Base-by-base conservation (phyloP, 192 early-diverging fungal species). In the Neocallimastix lanati region DNA sequence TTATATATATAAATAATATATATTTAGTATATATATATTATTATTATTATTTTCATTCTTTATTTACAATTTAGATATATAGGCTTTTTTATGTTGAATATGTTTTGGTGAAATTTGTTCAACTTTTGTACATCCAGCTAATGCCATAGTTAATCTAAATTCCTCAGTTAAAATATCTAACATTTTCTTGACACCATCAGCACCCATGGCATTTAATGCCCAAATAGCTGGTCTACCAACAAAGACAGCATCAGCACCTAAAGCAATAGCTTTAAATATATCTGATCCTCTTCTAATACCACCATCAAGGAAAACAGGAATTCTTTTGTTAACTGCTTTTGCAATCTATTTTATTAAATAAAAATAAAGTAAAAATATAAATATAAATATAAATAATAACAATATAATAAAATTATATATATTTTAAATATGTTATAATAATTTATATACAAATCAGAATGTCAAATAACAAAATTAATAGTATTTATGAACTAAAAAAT, bases 221-320 rank as follows among this genome's bases (percentile, higher is more conserved):
- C 28, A 80, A 76, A 80, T 76, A 0, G 80, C 76, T 50, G 93
- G 91, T 84, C 94, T 80, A 78, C 96, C 94, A 85, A 95, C 81
- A 79, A 96, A 95, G 81, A 97, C 90, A 83, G 92, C 96, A 58
- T 89, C 90, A 1, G 98, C 98, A 15, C 98, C 98, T 13, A 99
- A 84, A 11, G 96, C 96, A 80, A 99, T 86, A 4, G 96, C 96
- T 88, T 98, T 98, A 86, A 97, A 90, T 28, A 99, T 91, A 85
- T 99, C 98, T 18, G 93, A 88, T 28, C 95, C 98, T 29, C 93
- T 87, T 36, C 96, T 89, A 29, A 99, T 84, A 29, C 98, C 98
- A 35, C 98, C 96, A 84, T 99, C 98, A 28, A 98, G 80, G 82
- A 92, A 98, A 16, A 99, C 90, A 83, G 40, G 40, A 21, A 50